phyloP scores from a whole-genome alignment of 345 rosid species.

The Aethionema arabicum region DNA sequence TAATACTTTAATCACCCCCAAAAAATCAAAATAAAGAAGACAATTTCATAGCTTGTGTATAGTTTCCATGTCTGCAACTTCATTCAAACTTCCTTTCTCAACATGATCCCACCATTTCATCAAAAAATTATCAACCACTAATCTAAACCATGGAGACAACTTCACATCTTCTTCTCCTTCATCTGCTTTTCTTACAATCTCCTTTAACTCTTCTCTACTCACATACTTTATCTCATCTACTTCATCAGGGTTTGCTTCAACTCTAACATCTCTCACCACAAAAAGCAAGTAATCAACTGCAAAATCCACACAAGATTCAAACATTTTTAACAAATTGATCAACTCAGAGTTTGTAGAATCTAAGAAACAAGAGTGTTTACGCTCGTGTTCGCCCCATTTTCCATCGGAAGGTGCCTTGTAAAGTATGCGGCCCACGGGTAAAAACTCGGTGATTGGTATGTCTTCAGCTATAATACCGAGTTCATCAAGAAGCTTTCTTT shows the following conservation, averaged over 20 bases:
- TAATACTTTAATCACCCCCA: neutral
- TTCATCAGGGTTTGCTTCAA: slow-evolving; percentile 84
- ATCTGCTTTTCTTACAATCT: slow-evolving; percentile 84
- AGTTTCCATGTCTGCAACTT: slow-evolving; percentile 70
- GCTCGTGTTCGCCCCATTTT: slow-evolving; percentile 98
- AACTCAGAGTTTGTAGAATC: neutral
- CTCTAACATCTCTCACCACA: slow-evolving; percentile 70
- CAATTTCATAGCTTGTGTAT: slow-evolving; percentile 58
- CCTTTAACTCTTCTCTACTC: slow-evolving; percentile 72
- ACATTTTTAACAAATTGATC: neutral
- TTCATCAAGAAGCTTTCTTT: slow-evolving; percentile 92
- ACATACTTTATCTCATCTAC: slow-evolving; percentile 78
- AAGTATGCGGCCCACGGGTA: slow-evolving; percentile 68
- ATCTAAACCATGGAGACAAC: slow-evolving; percentile 93
- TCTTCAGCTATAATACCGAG: slow-evolving; percentile 84
- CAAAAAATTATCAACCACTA: slow-evolving; percentile 91
- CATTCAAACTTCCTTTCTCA: slow-evolving; percentile 65
- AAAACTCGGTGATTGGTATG: slow-evolving; percentile 78
- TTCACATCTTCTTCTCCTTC: slow-evolving; percentile 81
- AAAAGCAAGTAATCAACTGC: slow-evolving; percentile 92
- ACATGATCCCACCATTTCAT: slow-evolving; percentile 96
- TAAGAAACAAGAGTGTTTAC: slow-evolving; percentile 39
- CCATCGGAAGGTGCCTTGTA: slow-evolving; percentile 99
- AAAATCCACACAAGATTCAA: slow-evolving; percentile 4
- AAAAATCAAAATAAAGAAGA: slow-evolving; percentile 21